A percentile compares a stretch with the other conserved stretches of the same genome.
Evolutionary conservation across 1,284 basidiomycete genomes (phyloP).

Genomic region (Papiliotrema flavescens): DNA sequence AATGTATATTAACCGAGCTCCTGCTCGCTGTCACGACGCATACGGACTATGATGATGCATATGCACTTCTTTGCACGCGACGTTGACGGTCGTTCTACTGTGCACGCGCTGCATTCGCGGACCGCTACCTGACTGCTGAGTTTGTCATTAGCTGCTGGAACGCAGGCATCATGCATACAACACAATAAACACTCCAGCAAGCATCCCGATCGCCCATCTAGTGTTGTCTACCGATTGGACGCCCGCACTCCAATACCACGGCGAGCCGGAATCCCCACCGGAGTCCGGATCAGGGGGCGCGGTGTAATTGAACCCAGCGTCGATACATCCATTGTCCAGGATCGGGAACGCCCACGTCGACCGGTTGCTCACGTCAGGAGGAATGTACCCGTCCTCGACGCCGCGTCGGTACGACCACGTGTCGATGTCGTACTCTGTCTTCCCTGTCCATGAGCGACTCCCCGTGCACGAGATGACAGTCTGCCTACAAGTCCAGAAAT

Average conservation of each 20-base stretch:
- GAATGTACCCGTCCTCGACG: conserved; percentile 31
- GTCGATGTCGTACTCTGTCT: conserved; percentile 31
- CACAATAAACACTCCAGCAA: too few species aligned
- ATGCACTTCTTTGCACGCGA: too few species aligned
- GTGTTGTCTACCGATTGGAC: too few species aligned
- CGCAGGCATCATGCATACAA: too few species aligned
- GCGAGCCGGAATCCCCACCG: neutral
- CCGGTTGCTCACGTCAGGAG: conserved; percentile 29
- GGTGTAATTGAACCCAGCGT: conserved; percentile 30
- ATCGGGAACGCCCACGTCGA: conserved; percentile 34
- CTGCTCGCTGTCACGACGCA: too few species aligned
- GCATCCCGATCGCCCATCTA: too few species aligned
- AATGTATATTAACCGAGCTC: too few species aligned
- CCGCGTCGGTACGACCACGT: conserved; percentile 29
- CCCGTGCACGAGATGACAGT: neutral
- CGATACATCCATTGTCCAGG: conserved; percentile 34
- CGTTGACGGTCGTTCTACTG: neutral
- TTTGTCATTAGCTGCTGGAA: too few species aligned
- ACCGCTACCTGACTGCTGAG: too few species aligned
- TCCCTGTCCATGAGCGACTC: conserved; percentile 17
- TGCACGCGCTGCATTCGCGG: too few species aligned
- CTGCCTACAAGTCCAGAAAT: conserved; percentile 35
- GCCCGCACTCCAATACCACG: too few species aligned
- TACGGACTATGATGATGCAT: too few species aligned
- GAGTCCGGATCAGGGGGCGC: conserved; percentile 21